Evolutionary conservation across 2,329 filamentous ascomycete genomes (phyloP), one percentile per base, ranked within the genome.

Genomic region (Fonsecaea pugnacius): DNA sequence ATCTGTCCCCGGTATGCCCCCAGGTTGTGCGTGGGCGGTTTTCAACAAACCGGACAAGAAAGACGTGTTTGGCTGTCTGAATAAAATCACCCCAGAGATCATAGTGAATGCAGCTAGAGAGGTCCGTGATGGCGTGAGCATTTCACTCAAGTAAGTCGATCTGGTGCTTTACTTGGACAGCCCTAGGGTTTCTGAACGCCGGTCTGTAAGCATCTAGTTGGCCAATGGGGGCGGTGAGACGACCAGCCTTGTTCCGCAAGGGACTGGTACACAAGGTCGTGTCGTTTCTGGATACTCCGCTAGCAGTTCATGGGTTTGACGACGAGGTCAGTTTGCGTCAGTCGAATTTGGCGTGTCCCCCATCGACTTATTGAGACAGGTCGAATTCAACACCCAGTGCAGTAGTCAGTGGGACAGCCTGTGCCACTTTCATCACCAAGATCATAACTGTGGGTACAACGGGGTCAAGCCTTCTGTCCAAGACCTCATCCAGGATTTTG

Each of bases 61-160:
- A 35, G 86, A 87, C 71, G 76, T 86, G 74, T 78, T 89, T 2
- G 87, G 86, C 8, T 84, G 83, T 18, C 74, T 89, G 18, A 88
- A 89, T 71, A 79, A 85, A 32, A 78, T 88, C 14, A 87, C 84
- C 0, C 78, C 85, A 58, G 76, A 80, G 61, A 74, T 82, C n/a
- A 83, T 86, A 24, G 78, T 78, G 8, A 75, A 78, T 32, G 81
- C 83, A 1, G 82, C 2, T 85, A 86, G 18, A 76, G 75, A 46
- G 76, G 82, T 81, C 32, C 14, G 24, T 2, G 36, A 48, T 16
- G 56, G 56, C 8, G 36, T 48, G 9, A 48, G 36, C 8, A 32
- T 58, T 14, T 46, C 40, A 9, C 36, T 58, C 5, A 58, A 58
- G 33, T 35, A 10, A 35, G 33, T 35, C 33, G 10, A 35, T n/a